Conservation (phyloP, 768 basidiomycete species). For the Lanmaoa rubissima region DNA sequence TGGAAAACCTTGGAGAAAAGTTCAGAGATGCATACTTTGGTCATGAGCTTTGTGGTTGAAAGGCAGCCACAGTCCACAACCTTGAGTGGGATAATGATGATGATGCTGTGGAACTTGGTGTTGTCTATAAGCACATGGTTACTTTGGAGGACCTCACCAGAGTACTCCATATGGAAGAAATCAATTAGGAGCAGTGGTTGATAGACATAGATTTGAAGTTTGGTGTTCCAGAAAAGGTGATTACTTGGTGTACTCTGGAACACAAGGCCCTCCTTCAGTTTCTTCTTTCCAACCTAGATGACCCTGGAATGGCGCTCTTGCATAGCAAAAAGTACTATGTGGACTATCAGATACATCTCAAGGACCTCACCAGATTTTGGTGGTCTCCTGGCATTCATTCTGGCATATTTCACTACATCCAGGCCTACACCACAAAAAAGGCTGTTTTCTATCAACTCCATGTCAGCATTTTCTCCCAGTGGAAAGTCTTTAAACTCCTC, state of each 20-base stretch:
- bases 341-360: not conserved
- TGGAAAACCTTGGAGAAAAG: too few relatives aligned
- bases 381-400: not conserved
- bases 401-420: not conserved
- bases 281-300: not conserved
- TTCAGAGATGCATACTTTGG: slow-evolving; percentile 8
- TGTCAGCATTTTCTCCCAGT: not conserved
- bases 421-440: slow-evolving; percentile 12
- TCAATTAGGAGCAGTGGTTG: not conserved
- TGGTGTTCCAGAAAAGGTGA: not conserved
- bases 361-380: slow-evolving; percentile 2
- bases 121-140: not conserved
- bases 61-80: slow-evolving; percentile 1
- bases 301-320: rapidly evolving
- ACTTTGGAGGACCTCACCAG: not conserved
- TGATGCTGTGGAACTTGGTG: not conserved
- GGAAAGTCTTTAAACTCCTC: not conserved
- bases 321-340: not conserved
- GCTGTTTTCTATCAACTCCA: slow-evolving; percentile 5
- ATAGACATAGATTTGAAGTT: slow-evolving; percentile 2
- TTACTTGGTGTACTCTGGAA: not conserved
- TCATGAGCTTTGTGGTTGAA: slow-evolving; percentile 12
- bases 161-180: not conserved
- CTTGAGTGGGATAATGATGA: not conserved
- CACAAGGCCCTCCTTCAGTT: not conserved